phyloP scores from a whole-genome alignment of 1,284 basidiomycete genomes.

The Somion occarium region DNA sequence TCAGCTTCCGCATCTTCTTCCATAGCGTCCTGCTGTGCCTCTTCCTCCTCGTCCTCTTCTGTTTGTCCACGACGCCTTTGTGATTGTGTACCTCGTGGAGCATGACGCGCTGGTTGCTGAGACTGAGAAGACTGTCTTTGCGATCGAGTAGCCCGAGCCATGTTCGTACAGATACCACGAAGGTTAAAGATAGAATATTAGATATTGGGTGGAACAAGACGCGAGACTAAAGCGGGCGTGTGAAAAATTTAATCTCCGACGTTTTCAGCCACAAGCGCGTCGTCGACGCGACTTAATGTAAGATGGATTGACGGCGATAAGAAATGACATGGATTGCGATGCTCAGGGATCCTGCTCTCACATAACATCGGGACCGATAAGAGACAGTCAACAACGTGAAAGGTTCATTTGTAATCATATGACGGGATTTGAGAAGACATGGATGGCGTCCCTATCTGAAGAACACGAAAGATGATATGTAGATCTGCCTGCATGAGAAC shows the following conservation, averaged over 20 bases:
- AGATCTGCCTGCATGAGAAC: too few species aligned
- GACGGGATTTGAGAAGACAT: too few species aligned
- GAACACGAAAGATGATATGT: too few species aligned
- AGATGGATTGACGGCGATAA: too few species aligned
- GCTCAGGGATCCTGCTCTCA: too few species aligned
- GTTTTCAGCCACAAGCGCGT: background rate
- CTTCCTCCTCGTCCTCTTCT: constrained; percentile 13
- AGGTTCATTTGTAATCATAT: too few species aligned
- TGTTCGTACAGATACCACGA: background rate
- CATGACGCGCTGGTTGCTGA: background rate
- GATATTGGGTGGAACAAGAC: background rate
- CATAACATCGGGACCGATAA: too few species aligned
- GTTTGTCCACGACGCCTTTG: background rate
- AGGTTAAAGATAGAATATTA: background rate
- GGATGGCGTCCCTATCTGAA: too few species aligned
- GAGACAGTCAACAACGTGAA: too few species aligned
- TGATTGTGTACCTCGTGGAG: background rate
- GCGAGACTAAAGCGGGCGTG: background rate
- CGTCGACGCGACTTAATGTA: too few species aligned
- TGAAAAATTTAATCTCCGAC: background rate
- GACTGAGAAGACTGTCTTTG: constrained; percentile 5
- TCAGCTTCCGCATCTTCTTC: background rate
- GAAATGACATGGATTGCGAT: too few species aligned
- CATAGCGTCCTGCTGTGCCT: constrained; percentile 22
- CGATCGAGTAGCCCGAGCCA: constrained; percentile 3